Evolutionary conservation across 139 green algal species (phyloP).

Genomic region (Asterochloris sp.): DNA sequence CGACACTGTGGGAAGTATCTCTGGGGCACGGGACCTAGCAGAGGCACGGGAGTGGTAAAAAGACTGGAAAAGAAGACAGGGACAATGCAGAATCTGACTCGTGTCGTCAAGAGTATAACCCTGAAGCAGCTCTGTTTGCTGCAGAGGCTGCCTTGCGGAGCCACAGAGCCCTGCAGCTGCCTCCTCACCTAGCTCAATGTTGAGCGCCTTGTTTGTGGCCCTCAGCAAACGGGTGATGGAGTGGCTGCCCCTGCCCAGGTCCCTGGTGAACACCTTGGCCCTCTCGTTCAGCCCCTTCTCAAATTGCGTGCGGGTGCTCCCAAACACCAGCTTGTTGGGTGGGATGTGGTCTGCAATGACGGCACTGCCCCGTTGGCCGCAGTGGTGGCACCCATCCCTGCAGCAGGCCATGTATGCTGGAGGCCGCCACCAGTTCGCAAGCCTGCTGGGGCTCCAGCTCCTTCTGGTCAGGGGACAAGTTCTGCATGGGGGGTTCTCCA

Average conservation of each 20-base stretch:
- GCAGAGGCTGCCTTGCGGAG: background rate
- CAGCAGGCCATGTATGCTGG: background rate
- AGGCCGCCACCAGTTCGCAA: too few species aligned
- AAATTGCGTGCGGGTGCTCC: background rate
- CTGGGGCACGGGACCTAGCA: slow-evolving; percentile 8
- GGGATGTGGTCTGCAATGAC: slow-evolving; percentile 83
- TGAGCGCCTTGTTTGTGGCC: background rate
- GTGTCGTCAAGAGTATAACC: too few species aligned
- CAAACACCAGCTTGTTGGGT: slow-evolving; percentile 63
- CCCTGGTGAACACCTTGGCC: background rate
- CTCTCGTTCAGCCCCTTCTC: background rate
- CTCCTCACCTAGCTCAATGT: background rate
- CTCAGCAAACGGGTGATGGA: background rate
- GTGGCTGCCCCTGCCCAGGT: background rate
- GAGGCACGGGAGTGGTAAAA: background rate
- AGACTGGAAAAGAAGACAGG: background rate
- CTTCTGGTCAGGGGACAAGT: too few species aligned
- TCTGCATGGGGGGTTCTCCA: too few species aligned
- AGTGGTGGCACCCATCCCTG: slow-evolving; percentile 78
- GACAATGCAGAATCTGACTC: background rate
- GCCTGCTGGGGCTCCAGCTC: too few species aligned
- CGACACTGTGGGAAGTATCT: slow-evolving; percentile 60
- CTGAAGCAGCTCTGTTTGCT: background rate
- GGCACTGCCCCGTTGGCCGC: slow-evolving; percentile 40
- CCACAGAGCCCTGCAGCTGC: too few species aligned